Evolutionary conservation across 345 rosid genomes (phyloP).

Genomic region (Rubroshorea leprosula): DNA sequence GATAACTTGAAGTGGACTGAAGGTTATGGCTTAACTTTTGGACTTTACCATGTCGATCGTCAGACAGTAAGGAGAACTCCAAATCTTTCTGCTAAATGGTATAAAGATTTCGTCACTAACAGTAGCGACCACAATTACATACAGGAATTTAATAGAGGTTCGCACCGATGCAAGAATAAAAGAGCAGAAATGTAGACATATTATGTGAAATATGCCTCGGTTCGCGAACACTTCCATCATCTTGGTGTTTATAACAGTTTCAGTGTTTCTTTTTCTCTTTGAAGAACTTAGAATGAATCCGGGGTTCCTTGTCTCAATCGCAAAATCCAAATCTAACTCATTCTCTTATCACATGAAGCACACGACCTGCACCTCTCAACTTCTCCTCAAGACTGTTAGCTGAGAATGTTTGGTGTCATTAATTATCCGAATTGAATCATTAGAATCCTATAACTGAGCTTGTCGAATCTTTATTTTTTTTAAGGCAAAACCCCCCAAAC

Average conservation of each 20-base stretch:
- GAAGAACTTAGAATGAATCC: not conserved
- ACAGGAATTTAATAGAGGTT: no score
- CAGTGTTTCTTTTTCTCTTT: not conserved
- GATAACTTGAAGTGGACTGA: not conserved
- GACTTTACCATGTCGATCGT: not conserved
- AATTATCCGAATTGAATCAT: not conserved
- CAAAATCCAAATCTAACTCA: not conserved
- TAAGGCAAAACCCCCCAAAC: no score
- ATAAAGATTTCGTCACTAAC: constrained; percentile 25
- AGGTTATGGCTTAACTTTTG: not conserved
- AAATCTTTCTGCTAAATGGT: constrained; percentile 40
- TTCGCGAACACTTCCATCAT: not conserved
- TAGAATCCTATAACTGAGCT: no score
- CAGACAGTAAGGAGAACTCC: constrained; percentile 12
- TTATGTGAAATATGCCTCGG: not conserved
- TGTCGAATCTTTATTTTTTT: no score
- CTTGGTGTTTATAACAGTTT: not conserved
- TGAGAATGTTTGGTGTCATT: constrained; percentile 6
- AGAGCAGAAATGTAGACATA: not conserved
- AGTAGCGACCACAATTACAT: no score
- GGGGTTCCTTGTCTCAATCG: not conserved
- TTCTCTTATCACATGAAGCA: not conserved
- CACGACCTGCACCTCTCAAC: no score
- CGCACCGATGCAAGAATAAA: not conserved
- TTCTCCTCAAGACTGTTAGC: not conserved